Base-by-base conservation (phyloP, 495 filamentous ascomycete genomes). In the Neurospora tetrasperma region DNA sequence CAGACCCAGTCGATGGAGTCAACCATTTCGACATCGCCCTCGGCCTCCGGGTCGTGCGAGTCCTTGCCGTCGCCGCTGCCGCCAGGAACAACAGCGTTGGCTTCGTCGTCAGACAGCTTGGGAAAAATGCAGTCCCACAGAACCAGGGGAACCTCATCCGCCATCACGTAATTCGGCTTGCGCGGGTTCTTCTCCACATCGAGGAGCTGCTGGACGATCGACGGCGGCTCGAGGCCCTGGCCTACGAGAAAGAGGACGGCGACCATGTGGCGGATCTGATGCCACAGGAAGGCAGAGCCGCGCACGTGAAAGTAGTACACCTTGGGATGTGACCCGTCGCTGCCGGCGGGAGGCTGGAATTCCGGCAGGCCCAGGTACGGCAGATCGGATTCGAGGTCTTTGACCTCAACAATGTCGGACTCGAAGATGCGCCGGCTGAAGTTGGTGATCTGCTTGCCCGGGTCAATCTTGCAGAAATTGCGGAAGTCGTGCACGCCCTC, bases 111-210 rank as follows among this genome's bases (percentile, higher is more conserved):
- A 9, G 35, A 35, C 46, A 78, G 71, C 39, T 75, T 74, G 7
- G 96, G 94, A 81, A 97, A 99, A 12, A 94, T 85, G 79, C 94
- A 97, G 76, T 98, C 93, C 95, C 94, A 98, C 12, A 99, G 87
- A 4, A 99, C 95, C 14, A 99, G 85, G 0, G 96, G 94, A 27
- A 89, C 87, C 75, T 97, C 95, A 40, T 89, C 89, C 0, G 96
- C 96, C 90, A 99, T 97, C 69, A 90, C 87, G 82, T 98, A 99
- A 18, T 84, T 87, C 6, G 96, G 96, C 77, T 90, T 91, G 31
- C 87, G 78, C 11, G 93, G 93, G 74, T 89, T 88, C 70, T 87
- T 87, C 14, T 82, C 74, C 20, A 91, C 81, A 79, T 98, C 90
- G 39, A 99, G 83, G 16, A 99, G 82, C 5, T 91, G 86, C 23